These are phyloP conservation scores for Talaromyces liani DNA, from an alignment of 495 filamentous ascomycete species.

Conservation along the genomic window DNA sequence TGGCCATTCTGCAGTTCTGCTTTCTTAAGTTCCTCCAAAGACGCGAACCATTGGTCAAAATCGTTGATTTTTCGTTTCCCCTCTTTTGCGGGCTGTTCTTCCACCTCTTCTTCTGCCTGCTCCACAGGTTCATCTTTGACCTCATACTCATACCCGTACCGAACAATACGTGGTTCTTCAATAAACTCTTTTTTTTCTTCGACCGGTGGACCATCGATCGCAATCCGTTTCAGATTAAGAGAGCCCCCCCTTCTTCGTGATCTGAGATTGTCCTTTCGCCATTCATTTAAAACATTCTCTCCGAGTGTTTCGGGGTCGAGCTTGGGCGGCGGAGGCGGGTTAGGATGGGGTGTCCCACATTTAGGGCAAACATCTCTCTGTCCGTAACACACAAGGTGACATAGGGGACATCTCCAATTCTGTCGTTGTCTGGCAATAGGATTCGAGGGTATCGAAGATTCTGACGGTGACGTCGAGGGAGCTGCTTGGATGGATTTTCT, in stretches of 20 bases:
- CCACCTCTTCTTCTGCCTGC: neutral
- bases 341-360: slow-evolving; percentile 22
- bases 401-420: slow-evolving; percentile 31
- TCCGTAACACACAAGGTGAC: slow-evolving; percentile 17
- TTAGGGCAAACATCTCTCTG: slow-evolving; percentile 20
- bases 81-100: neutral
- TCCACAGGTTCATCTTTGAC: neutral
- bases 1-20: neutral
- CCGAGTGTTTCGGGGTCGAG: neutral
- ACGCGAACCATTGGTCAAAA: neutral
- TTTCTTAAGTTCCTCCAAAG: slow-evolving; percentile 1
- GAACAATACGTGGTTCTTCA: neutral
- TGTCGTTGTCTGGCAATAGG: neutral
- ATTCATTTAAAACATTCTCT: neutral
- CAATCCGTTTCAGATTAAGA: neutral
- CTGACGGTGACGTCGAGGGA: neutral
- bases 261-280: neutral
- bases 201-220: neutral
- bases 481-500: neutral
- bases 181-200: neutral
- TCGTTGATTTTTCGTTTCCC: neutral
- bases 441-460: neutral
- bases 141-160: neutral
- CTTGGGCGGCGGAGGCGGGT: slow-evolving; percentile 3
- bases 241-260: neutral